Evolutionary conservation across 108 stramenopile genomes (phyloP), one percentile per base, ranked within the genome.

Genomic region (Stephanodiscus minutulus): DNA sequence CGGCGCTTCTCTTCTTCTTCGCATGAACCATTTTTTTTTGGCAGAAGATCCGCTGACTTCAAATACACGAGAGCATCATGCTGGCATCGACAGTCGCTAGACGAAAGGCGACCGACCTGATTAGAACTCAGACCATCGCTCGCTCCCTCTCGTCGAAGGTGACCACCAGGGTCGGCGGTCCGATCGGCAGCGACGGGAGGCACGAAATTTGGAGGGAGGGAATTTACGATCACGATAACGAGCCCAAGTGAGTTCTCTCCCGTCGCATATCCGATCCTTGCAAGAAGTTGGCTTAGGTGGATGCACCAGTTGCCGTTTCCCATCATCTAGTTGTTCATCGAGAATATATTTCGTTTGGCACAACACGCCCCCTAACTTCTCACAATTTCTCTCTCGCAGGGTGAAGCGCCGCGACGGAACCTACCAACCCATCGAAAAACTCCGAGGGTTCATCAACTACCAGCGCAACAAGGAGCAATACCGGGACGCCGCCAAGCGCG

Each of bases 391-490:
- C 22, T 12, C n/a, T 18, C 28, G 55, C 78, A 90, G 89, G 77
- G 96, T 98, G 48, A 93, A 92, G 73, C 88, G 95, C 17, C 89
- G 97, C 12, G 96, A 97, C 71, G 96, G 96, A 10, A 81, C 91
- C 15, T 82, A 90, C 68, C 83, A 89, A 63, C 83, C 83, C 9
- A 86, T 97, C 69, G 96, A 96, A 64, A 96, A 96, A 69, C 83
- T 93, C 29, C 89, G 97, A 22, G 97, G 96, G 29, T 97, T 97
- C 81, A 81, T 97, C 61, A 92, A 97, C 83, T 98, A 97, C 90
- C 68, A 95, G 74, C 94, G 97, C 50, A 98, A 96, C 80, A 89
- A 96, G 24, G 97, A 98, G 77, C 96, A 96, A 12, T 98, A 98
- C 82, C 94, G 97, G 18, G 85, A 89, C 48, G 91, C 97, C 8